A percentile compares a stretch with the other conserved stretches of the same genome.
phyloP scores from a whole-genome alignment of 1,284 basidiomycete genomes.

The Heliocybe sulcata region DNA sequence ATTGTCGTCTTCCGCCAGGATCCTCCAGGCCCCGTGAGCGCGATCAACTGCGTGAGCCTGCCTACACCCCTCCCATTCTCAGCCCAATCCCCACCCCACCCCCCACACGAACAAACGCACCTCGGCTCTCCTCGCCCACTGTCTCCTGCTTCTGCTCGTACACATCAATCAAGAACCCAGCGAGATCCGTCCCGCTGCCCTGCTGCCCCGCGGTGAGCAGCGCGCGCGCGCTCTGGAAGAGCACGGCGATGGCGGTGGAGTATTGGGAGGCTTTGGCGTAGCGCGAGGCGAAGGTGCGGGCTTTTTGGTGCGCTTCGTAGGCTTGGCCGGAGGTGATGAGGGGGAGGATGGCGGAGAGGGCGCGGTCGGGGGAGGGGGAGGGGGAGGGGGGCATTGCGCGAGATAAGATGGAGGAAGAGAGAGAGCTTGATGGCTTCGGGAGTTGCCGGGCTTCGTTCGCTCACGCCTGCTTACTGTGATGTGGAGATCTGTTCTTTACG shows the following conservation, averaged over 20 bases:
- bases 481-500: too few species aligned
- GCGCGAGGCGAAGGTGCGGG: conserved; percentile 86
- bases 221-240: conserved; percentile 80
- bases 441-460: too few species aligned
- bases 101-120: conserved; percentile 34
- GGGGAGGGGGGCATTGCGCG: conserved; percentile 1
- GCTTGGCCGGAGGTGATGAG: conserved; percentile 62
- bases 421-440: background rate
- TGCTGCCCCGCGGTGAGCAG: conserved; percentile 80
- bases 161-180: conserved; percentile 71
- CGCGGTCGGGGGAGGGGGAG: conserved; percentile 50
- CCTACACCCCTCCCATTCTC: conserved; percentile 34
- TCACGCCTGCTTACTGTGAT: too few species aligned
- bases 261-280: conserved; percentile 75
- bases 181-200: conserved; percentile 85
- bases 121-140: conserved; percentile 71
- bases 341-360: conserved; percentile 71
- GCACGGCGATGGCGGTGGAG: conserved; percentile 80
- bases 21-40: conserved; percentile 65
- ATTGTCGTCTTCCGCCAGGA: conserved; percentile 78
- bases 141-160: conserved; percentile 66
- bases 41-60: conserved; percentile 77
- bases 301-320: conserved; percentile 93
- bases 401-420: too few species aligned
- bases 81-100: background rate